Evolutionary conservation across 352 stramenopile species (phyloP).

Genomic region (Globisporangium polare): DNA sequence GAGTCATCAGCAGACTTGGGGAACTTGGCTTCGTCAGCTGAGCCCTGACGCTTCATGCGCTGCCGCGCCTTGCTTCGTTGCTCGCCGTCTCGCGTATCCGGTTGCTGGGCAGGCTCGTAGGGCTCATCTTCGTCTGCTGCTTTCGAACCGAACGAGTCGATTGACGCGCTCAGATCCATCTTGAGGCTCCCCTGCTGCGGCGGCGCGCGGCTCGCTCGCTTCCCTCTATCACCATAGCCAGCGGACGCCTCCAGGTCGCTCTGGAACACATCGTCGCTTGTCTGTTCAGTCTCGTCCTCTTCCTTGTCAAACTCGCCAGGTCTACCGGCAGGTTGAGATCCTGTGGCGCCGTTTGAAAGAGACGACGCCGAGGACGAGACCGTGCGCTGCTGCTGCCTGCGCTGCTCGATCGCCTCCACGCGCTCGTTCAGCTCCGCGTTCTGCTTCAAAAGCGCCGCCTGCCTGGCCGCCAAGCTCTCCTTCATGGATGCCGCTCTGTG

Average conservation of each 20-base stretch:
- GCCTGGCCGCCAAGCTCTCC: conserved; percentile 48
- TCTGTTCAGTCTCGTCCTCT: conserved; percentile 5
- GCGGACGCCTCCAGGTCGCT: conserved; percentile 2
- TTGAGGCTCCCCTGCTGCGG: conserved; percentile 18
- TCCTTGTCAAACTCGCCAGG: background rate
- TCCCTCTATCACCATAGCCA: background rate
- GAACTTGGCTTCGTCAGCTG: background rate
- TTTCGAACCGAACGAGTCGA: conserved; percentile 38
- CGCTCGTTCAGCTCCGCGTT: conserved; percentile 64
- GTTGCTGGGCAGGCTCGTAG: background rate
- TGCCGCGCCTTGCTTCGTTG: background rate
- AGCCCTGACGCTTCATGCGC: conserved; percentile 7
- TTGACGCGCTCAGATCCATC: conserved; percentile 51
- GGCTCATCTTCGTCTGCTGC: background rate
- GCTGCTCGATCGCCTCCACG: conserved; percentile 63
- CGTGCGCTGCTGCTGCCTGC: conserved; percentile 41
- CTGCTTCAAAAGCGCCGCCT: conserved; percentile 54
- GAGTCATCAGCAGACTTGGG: background rate
- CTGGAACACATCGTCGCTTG: background rate
- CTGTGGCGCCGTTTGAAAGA: background rate
- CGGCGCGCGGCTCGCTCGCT: conserved; percentile 9
- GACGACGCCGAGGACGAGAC: conserved; percentile 8
- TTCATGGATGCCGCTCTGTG: conserved; percentile 39
- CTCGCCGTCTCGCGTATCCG: background rate
- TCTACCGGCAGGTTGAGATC: background rate